Conservation (phyloP, 768 basidiomycete species). For the Gloeostereum incarnatum region DNA sequence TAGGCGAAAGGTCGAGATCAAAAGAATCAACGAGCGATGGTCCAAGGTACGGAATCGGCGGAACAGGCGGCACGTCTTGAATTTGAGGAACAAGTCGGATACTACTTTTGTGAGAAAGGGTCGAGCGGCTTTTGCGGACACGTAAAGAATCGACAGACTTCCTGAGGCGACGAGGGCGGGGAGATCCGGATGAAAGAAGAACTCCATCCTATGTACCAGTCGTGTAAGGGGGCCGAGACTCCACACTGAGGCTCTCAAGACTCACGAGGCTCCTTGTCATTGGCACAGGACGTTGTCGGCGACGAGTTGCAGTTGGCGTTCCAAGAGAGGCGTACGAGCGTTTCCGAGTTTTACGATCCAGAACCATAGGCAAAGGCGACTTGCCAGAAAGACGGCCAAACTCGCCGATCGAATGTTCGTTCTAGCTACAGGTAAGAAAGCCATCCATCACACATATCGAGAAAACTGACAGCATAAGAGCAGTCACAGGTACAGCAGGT, state of each 20-base stretch:
- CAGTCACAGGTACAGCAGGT: not conserved
- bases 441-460: not conserved
- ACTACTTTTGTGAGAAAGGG: not conserved
- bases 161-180: not conserved
- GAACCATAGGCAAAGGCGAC: not conserved
- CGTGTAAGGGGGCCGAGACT: too few relatives aligned
- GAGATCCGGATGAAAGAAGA: not conserved
- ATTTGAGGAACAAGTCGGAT: too few relatives aligned
- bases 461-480: not conserved
- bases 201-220: not conserved
- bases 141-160: not conserved
- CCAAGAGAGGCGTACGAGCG: not conserved
- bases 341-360: not conserved
- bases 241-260: too few relatives aligned
- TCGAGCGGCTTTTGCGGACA: not conserved
- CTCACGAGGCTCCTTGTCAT: too few relatives aligned
- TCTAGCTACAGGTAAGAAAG: not conserved
- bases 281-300: not conserved
- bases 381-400: not conserved
- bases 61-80: too few relatives aligned
- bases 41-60: not conserved
- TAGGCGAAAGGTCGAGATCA: constrained; percentile 25
- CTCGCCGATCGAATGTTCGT: not conserved
- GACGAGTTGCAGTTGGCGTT: not conserved
- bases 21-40: constrained; percentile 10